Conservation (phyloP, 2,329 filamentous ascomycete genomes). For the Rutstroemia sp. region DNA sequence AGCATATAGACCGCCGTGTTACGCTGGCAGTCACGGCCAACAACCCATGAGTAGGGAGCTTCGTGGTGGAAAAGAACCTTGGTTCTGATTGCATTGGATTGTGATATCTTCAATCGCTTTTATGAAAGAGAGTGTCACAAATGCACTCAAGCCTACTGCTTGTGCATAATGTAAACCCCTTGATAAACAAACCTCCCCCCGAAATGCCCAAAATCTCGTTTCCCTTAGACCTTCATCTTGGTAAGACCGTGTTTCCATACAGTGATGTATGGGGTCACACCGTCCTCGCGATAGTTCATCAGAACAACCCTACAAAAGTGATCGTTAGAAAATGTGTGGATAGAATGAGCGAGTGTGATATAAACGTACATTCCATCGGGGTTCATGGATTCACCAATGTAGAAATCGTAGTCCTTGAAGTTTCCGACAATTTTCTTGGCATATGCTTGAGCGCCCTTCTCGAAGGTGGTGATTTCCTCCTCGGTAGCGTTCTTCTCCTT, state of each 20-base stretch:
- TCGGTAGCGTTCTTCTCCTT: conserved; percentile 53
- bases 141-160: background rate
- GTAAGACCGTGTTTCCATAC: conserved; percentile 93
- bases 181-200: conserved; percentile 4
- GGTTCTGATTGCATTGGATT: background rate
- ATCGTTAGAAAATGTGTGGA: conserved; percentile 1
- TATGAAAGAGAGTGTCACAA: background rate
- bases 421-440: conserved; percentile 74
- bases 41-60: no score
- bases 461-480: conserved; percentile 68
- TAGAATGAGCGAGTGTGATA: background rate
- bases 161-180: background rate
- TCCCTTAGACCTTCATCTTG: conserved; percentile 80
- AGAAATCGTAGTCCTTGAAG: conserved; percentile 97
- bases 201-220: background rate
- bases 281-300: conserved; percentile 97
- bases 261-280: conserved; percentile 79
- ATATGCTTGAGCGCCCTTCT: conserved; percentile 64
- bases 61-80: background rate
- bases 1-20: no score
- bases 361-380: conserved; percentile 80
- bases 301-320: conserved; percentile 61
- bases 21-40: no score
- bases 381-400: conserved; percentile 87
- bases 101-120: background rate